Evolutionary conservation across 805 yeast species (phyloP).

Genomic region (Debaryomyces prosopidis): DNA sequence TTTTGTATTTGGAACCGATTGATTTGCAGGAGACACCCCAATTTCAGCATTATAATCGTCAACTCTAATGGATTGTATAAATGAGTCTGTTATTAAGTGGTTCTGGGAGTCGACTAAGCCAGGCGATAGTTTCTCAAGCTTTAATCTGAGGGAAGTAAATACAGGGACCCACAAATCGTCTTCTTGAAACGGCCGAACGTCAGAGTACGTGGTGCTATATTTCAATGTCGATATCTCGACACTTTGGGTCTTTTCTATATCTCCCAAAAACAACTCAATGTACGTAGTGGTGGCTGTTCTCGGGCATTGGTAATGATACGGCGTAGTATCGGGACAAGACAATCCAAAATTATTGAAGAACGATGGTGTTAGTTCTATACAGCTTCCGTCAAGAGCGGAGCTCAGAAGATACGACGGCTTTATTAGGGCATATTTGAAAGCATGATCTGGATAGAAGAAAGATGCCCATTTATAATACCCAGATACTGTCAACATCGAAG

Average conservation of each 20-base stretch:
- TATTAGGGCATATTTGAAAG: constrained; percentile 38
- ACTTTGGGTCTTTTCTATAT: constrained; percentile 19
- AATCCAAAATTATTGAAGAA: constrained; percentile 31
- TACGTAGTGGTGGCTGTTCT: constrained; percentile 22
- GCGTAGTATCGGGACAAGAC: constrained; percentile 22
- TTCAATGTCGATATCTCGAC: constrained; percentile 22
- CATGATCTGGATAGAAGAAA: constrained; percentile 48
- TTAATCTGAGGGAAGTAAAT: constrained; percentile 43
- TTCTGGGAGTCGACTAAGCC: constrained; percentile 45
- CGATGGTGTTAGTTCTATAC: constrained; percentile 27
- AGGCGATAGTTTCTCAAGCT: constrained; percentile 44
- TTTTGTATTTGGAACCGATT: background rate
- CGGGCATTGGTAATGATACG: constrained; percentile 31
- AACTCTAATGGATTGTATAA: constrained; percentile 13
- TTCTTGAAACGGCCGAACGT: constrained; percentile 11
- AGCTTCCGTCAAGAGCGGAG: constrained; percentile 21
- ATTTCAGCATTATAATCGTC: constrained; percentile 1
- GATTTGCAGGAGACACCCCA: constrained; percentile 2
- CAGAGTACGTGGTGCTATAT: background rate
- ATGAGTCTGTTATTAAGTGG: constrained; percentile 25
- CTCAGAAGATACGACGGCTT: constrained; percentile 40
- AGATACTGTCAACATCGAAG: constrained; percentile 31
- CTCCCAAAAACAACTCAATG: constrained; percentile 32
- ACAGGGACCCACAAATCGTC: constrained; percentile 41
- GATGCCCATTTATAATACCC: constrained; percentile 35